These are phyloP conservation scores for Botrytis porri DNA, from an alignment of 2,329 filamentous ascomycete species.

Conservation along the genomic window DNA sequence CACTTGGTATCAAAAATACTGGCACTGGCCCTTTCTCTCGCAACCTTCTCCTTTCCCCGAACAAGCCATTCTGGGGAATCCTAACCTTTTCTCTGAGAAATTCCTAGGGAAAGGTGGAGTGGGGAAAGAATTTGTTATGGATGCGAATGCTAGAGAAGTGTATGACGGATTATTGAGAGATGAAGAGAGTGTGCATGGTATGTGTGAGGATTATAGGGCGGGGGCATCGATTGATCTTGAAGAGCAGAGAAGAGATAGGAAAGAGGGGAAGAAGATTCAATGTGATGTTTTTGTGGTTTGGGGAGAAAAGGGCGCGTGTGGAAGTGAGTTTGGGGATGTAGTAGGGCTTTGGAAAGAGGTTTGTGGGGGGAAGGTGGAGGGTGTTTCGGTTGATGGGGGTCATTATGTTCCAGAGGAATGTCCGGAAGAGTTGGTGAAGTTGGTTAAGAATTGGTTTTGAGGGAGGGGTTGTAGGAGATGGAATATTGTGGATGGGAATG, in stretches of 20 bases:
- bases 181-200: slow-evolving; percentile 44
- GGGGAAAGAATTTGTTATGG: slow-evolving; percentile 22
- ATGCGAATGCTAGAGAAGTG: slow-evolving; percentile 20
- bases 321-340: slow-evolving; percentile 46
- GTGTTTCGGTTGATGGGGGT: slow-evolving; percentile 46
- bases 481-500: background rate
- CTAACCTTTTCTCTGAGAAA: slow-evolving; percentile 43
- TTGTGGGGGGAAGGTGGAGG: slow-evolving; percentile 41
- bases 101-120: slow-evolving; percentile 35
- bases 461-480: background rate
- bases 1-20: slow-evolving; percentile 50
- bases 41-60: slow-evolving; percentile 52
- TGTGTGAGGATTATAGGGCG: slow-evolving; percentile 57
- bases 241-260: slow-evolving; percentile 46
- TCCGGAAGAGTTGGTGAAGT: slow-evolving; percentile 46
- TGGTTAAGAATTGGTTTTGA: slow-evolving; percentile 43
- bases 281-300: slow-evolving; percentile 51
- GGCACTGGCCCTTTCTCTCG: slow-evolving; percentile 59
- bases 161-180: slow-evolving; percentile 37
- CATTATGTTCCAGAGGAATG: slow-evolving; percentile 53
- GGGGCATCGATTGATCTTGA: slow-evolving; percentile 52
- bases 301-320: slow-evolving; percentile 49
- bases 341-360: slow-evolving; percentile 52
- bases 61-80: slow-evolving; percentile 42
- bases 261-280: slow-evolving; percentile 44